Base-by-base conservation (phyloP, 2,329 filamentous ascomycete genomes). In the Salinomyces thailandicus region DNA sequence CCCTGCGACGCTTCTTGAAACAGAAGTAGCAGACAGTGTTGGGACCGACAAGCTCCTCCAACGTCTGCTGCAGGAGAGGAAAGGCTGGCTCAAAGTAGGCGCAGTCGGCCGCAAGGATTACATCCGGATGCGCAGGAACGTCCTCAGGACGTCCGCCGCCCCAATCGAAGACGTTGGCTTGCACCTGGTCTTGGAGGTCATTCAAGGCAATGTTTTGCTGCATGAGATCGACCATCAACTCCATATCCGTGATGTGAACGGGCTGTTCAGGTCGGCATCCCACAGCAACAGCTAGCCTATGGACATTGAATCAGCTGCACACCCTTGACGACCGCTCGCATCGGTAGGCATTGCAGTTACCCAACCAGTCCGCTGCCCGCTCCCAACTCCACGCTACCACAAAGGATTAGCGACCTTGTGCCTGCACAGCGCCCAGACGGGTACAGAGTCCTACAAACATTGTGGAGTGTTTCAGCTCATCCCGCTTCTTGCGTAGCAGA, bases 31-130 rank as follows among this genome's bases (percentile, higher is more conserved):
- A 86, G 29, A 86, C 60, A 0, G 75, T 75, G 7, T 68, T 57
- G 3, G 69, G 71, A 12, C 74, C 72, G 46, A 94, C 68, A 32
- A 95, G 68, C 44, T 83, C 77, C 41, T 73, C 67, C 46, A 96
- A 64, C 5, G 89, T 96, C 45, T 77, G 66, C 54, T 91, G 72
- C 31, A 98, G 71, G 20, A 95, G 68, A 18, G 89, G 87, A 55
- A 96, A 96, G 1, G 91, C 85, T 2, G 89, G 86, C 61, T 96
- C 91, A 59, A 93, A 93, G 66, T 96, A 98, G 33, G 94, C 86
- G 62, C 89, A 96, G 60, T 96, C 91, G 27, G 87, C 89, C 3
- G 91, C 91, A n/a, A 96, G 72, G 38, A 98, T 78, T 37, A 94
- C 69, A 51, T 87, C 77, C 26, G 51, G 85, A 44, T 73, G 73